phyloP scores from a whole-genome alignment of 2,329 filamentous ascomycete species.

The Hypoxylon sp. region DNA sequence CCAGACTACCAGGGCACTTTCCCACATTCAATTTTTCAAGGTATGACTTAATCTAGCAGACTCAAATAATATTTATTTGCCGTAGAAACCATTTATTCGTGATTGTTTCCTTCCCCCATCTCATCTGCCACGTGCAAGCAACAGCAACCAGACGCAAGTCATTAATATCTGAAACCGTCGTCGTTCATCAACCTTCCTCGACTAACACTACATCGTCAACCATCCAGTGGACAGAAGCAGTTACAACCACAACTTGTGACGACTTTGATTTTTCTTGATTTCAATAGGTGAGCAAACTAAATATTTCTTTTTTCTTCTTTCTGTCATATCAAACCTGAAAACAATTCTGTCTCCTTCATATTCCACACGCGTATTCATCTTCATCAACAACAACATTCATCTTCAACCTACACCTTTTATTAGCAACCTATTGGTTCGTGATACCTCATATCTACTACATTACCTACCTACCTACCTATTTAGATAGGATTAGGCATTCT shows the following conservation, averaged over 20 bases:
- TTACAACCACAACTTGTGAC: background rate
- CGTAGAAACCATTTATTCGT: constrained; percentile 1
- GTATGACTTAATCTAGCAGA: constrained; percentile 24
- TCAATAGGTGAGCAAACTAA: background rate
- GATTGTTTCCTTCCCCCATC: constrained; percentile 19
- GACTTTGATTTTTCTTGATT: background rate
- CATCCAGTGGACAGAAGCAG: background rate
- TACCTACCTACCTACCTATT: constrained; percentile 1
- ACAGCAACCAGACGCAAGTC: constrained; percentile 10
- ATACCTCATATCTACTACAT: constrained; percentile 1
- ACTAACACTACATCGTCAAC: constrained; percentile 8
- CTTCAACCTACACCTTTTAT: background rate
- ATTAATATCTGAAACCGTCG: constrained; percentile 5
- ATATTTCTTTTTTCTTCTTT: background rate
- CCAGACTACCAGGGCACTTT: constrained; percentile 7
- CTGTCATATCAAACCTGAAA: background rate
- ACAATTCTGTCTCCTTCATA: background rate
- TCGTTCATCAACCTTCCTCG: background rate
- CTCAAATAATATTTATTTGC: constrained; percentile 22
- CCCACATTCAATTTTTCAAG: constrained; percentile 20
- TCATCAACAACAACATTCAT: background rate
- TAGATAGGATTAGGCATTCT: background rate
- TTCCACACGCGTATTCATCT: background rate
- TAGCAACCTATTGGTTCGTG: constrained; percentile 1
- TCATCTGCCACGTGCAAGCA: constrained; percentile 19